These are phyloP conservation scores for Fragilariopsis cylindrus DNA, from an alignment of 108 stramenopile species.

Conservation along the genomic window DNA sequence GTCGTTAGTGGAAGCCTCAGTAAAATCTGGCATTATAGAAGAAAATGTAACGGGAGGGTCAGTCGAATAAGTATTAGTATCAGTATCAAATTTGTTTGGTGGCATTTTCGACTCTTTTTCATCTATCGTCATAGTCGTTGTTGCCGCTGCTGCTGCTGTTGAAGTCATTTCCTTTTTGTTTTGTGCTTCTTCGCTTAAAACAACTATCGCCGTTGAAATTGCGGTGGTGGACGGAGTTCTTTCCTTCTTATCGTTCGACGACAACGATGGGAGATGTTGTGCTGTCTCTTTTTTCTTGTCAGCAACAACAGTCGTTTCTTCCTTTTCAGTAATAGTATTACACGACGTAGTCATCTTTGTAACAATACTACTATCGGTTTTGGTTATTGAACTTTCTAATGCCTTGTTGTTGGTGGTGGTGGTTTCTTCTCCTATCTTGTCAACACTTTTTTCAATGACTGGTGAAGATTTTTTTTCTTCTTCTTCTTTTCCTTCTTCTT, in stretches of 20 bases:
- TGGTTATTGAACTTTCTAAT: neutral
- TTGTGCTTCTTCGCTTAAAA: neutral
- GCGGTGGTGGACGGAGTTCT: neutral
- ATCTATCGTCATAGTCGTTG: neutral
- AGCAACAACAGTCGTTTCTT: neutral
- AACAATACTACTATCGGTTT: neutral
- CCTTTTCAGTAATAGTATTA: too few relatives aligned
- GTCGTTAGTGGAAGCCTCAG: neutral
- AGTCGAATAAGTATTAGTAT: neutral
- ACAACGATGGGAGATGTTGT: neutral
- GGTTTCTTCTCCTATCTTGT: neutral
- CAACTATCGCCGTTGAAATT: too few relatives aligned
- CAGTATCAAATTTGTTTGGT: neutral
- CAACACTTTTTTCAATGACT: too few relatives aligned
- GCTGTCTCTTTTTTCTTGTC: neutral
- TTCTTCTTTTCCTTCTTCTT: neutral
- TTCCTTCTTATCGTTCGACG: neutral
- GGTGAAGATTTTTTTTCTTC: neutral
- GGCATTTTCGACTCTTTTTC: neutral
- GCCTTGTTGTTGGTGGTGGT: neutral
- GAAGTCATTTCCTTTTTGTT: neutral
- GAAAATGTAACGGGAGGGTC: slow-evolving; percentile 8
- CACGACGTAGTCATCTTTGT: too few relatives aligned
- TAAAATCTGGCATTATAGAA: neutral
- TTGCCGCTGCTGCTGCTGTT: slow-evolving; percentile 4